phyloP scores from a whole-genome alignment of 2,329 filamentous ascomycete species.

The Neofusicoccum cordaticola region DNA sequence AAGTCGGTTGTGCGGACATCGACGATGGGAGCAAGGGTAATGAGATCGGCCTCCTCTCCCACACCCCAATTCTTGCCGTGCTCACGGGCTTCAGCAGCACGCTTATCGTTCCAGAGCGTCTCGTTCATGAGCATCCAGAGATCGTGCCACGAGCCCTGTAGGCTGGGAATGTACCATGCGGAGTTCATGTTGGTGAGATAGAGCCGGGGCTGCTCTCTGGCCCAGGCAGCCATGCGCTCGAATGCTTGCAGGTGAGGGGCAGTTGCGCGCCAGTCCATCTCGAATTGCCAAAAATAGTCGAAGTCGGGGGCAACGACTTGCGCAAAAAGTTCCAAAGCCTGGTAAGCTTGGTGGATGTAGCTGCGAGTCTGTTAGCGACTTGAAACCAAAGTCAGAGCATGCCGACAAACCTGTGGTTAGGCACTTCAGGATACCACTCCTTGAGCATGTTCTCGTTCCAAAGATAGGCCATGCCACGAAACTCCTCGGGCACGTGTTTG shows the following conservation, averaged over 20 bases:
- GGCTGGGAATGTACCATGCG: constrained; percentile 53
- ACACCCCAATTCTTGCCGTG: constrained; percentile 86
- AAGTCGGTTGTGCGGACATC: constrained; percentile 86
- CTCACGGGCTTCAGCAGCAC: constrained; percentile 63
- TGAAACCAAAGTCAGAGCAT: background rate
- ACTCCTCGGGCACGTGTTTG: constrained; percentile 65
- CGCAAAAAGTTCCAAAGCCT: constrained; percentile 72
- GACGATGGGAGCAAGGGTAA: constrained; percentile 88
- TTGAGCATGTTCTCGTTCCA: constrained; percentile 64
- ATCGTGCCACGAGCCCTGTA: constrained; percentile 50
- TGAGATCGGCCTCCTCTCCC: constrained; percentile 85
- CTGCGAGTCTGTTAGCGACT: constrained; percentile 31
- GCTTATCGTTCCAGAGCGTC: constrained; percentile 39
- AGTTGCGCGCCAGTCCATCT: constrained; percentile 75
- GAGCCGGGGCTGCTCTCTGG: constrained; percentile 54
- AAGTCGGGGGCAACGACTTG: constrained; percentile 71
- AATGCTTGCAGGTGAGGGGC: constrained; percentile 80
- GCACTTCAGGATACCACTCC: constrained; percentile 49
- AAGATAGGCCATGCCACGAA: constrained; percentile 68
- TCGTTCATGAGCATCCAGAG: constrained; percentile 40
- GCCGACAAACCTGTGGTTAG: constrained; percentile 27
- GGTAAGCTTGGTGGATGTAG: constrained; percentile 58
- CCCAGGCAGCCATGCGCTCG: constrained; percentile 58
- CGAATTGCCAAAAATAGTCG: constrained; percentile 81
- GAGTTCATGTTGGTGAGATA: constrained; percentile 58